Evolutionary conservation across 352 stramenopile species (phyloP).

Genomic region (Globisporangium spinosum): DNA sequence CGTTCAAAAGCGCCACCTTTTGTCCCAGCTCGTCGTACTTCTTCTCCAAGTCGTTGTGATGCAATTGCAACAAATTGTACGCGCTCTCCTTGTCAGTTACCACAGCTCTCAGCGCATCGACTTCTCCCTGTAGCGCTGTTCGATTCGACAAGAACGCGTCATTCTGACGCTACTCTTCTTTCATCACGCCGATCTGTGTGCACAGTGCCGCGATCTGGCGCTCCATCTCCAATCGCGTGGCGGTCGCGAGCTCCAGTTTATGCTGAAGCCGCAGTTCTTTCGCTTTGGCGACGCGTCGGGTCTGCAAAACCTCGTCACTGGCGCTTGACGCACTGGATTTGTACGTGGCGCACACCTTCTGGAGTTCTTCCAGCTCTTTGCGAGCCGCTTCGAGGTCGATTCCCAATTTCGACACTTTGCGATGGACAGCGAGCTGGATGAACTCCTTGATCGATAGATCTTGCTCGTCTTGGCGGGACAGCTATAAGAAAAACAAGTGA

Average conservation of each 20-base stretch:
- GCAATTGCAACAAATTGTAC: slow-evolving; percentile 14
- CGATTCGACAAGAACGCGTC: slow-evolving; percentile 28
- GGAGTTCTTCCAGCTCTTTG: slow-evolving; percentile 34
- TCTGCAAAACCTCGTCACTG: slow-evolving; percentile 32
- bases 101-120: slow-evolving; percentile 34
- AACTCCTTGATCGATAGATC: slow-evolving; percentile 59
- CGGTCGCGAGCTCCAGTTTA: slow-evolving; percentile 49
- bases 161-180: slow-evolving; percentile 35
- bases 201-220: slow-evolving; percentile 44
- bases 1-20: slow-evolving; percentile 37
- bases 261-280: slow-evolving; percentile 39
- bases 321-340: slow-evolving; percentile 30
- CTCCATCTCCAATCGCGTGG: slow-evolving; percentile 49
- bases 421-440: slow-evolving; percentile 55
- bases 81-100: slow-evolving; percentile 21
- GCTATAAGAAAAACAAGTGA: slow-evolving; percentile 12
- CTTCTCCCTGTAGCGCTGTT: slow-evolving; percentile 28
- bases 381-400: slow-evolving; percentile 33
- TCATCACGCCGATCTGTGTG: slow-evolving; percentile 38
- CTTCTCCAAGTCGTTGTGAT: slow-evolving; percentile 24
- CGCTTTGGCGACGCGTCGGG: slow-evolving; percentile 26
- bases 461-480: slow-evolving; percentile 46
- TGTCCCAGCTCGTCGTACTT: slow-evolving; percentile 31
- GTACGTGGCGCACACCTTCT: slow-evolving; percentile 23
- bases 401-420: slow-evolving; percentile 36